Evolutionary conservation across 495 filamentous ascomycete species (phyloP), one percentile per base, ranked within the genome.

Genomic region (Aspergillus steynii): DNA sequence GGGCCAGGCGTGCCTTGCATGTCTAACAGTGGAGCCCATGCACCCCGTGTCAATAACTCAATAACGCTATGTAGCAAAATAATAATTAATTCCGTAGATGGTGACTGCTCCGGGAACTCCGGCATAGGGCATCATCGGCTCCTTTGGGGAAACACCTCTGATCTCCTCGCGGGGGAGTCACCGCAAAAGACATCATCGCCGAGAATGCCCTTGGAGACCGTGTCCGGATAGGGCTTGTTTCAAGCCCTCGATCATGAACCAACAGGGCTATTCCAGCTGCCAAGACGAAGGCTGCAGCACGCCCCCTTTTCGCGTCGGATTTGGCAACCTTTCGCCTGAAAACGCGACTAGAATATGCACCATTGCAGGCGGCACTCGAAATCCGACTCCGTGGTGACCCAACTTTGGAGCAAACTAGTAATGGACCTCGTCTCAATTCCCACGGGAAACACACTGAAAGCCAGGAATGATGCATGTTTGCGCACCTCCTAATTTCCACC

Each of bases 1-100:
- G 62, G 71, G 56, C 71, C 67, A 71, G 62, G 20, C 49, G 68
- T 71, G 64, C 74, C 72, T 76, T 76, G 70, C 74, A 73, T 74
- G 59, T 58, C 42, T 55, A 60, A 61, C 58, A 47, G 65, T 57
- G 61, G 65, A 56, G 65, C 58, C 48, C 49, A 37, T 32, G 32
- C 50, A 63, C 52, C 52, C 56, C 55, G 64, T 60, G 62, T 69
- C 64, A 58, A 65, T 61, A 53, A 46, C 51, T 53, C 25, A 45
- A 46, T 10, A 15, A 3, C 37, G 37, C 37, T 42, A 42, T 42
- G 37, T 42, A 42, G 37, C 10, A 42, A 14, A 15, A 42, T 8
- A 53, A 49, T 50, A 47, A 60, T 48, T 12, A 29, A 50, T n/a
- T 31, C 50, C 28, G 31, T 14, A 42, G 37, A 42, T 42, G 9